A percentile compares a stretch with the other conserved stretches of the same genome.
Conservation (phyloP, 306 rosid species). For the Carpinus viminea region DNA sequence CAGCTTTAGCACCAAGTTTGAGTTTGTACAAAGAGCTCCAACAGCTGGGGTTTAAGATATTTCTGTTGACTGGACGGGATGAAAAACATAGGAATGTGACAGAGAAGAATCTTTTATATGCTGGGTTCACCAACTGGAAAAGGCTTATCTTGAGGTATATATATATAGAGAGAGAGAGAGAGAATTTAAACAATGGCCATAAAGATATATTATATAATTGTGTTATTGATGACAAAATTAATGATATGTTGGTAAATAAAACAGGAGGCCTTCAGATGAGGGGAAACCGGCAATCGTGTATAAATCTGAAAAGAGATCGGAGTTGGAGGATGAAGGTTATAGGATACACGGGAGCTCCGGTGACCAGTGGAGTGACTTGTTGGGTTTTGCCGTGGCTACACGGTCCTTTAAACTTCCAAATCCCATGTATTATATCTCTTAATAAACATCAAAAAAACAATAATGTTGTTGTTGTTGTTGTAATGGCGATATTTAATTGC, state of each 20-base stretch:
- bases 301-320: conserved; percentile 85
- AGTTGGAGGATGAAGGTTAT: conserved; percentile 57
- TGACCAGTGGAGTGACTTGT: conserved; percentile 95
- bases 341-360: conserved; percentile 81
- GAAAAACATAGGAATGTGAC: conserved; percentile 71
- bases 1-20: conserved; percentile 69
- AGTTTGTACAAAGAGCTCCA: conserved; percentile 48
- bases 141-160: conserved; percentile 72
- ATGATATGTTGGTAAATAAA: conserved; percentile 20
- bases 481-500: conserved; percentile 8
- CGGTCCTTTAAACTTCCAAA: conserved; percentile 90
- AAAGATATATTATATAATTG: no score
- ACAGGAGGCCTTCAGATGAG: conserved; percentile 68
- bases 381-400: conserved; percentile 60
- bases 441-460: not conserved
- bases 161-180: no score
- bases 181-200: not conserved
- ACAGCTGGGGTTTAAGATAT: conserved; percentile 57
- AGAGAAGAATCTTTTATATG: conserved; percentile 49
- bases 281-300: conserved; percentile 57
- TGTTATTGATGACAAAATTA: not conserved
- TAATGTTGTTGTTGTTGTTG: not conserved
- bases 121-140: conserved; percentile 71
- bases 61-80: conserved; percentile 72
- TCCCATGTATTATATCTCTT: conserved; percentile 82